Conservation (phyloP, 2,329 filamentous ascomycete genomes). For the Arthrobotrys musiformis region DNA sequence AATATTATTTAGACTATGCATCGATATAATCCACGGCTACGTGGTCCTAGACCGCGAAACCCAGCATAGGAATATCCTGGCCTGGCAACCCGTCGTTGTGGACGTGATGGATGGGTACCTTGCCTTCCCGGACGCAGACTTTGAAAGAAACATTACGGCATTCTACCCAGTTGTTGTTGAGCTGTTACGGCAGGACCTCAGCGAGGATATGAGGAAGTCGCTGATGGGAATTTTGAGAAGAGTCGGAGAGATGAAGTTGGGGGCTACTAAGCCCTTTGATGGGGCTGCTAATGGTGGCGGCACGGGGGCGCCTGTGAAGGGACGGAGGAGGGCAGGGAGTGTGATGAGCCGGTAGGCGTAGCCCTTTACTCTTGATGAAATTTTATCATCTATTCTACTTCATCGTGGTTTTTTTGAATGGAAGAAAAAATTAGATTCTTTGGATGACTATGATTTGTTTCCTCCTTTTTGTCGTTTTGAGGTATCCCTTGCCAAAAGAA, state of each 20-base stretch:
- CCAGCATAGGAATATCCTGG: slow-evolving; percentile 94
- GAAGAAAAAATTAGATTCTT: too few relatives aligned
- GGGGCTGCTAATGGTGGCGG: slow-evolving; percentile 4
- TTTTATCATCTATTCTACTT: not conserved
- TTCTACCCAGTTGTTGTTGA: slow-evolving; percentile 91
- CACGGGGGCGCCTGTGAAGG: not conserved
- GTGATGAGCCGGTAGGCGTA: slow-evolving; percentile 36
- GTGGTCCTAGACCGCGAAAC: slow-evolving; percentile 90
- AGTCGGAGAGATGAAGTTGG: slow-evolving; percentile 77
- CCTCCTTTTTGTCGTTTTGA: too few relatives aligned
- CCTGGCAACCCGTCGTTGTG: slow-evolving; percentile 96
- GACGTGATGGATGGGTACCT: slow-evolving; percentile 94
- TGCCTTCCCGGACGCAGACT: slow-evolving; percentile 81
- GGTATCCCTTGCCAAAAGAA: too few relatives aligned
- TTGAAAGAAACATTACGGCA: slow-evolving; percentile 78
- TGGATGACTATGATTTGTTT: too few relatives aligned
- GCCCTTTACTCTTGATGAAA: not conserved
- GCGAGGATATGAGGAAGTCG: slow-evolving; percentile 78
- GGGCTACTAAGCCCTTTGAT: slow-evolving; percentile 25
- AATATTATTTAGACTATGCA: slow-evolving; percentile 72
- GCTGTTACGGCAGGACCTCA: slow-evolving; percentile 82
- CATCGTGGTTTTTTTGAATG: not conserved
- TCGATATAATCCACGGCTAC: slow-evolving; percentile 90
- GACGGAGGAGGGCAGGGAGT: slow-evolving; percentile 38
- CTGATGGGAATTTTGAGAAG: slow-evolving; percentile 81